Conservation (phyloP, 2,329 filamentous ascomycete species). For the Claviceps purpurea region DNA sequence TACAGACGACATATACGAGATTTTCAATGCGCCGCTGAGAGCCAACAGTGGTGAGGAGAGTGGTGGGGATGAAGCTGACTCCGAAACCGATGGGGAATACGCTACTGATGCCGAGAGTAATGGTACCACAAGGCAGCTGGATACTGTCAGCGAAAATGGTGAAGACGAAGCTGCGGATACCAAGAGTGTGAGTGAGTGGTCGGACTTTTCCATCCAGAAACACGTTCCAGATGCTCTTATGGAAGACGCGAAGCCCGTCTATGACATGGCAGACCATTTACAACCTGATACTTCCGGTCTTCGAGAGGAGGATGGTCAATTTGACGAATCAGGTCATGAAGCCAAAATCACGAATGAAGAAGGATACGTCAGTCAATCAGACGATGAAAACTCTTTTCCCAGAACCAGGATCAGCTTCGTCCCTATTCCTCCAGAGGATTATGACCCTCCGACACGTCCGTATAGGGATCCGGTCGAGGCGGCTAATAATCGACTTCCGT, state of each 20-base stretch:
- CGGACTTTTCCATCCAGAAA: conserved; percentile 66
- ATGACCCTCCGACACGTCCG: conserved; percentile 62
- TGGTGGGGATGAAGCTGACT: conserved; percentile 48
- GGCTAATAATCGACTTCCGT: conserved; percentile 84
- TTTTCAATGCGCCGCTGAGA: conserved; percentile 71
- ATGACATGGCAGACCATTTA: conserved; percentile 16
- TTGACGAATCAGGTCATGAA: conserved; percentile 4
- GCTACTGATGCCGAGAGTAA: conserved; percentile 80
- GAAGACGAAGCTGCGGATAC: conserved; percentile 40
- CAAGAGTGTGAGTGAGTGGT: conserved; percentile 70
- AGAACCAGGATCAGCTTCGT: conserved; percentile 56
- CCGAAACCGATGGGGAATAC: conserved; percentile 62
- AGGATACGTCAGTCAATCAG: conserved; percentile 29
- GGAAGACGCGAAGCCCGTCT: conserved; percentile 15
- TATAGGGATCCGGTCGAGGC: conserved; percentile 68
- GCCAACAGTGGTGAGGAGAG: conserved; percentile 24
- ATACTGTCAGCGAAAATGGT: conserved; percentile 24
- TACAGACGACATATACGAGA: conserved; percentile 93
- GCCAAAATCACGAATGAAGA: conserved; percentile 23
- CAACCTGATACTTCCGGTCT: background rate
- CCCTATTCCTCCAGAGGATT: conserved; percentile 74
- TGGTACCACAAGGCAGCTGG: conserved; percentile 57
- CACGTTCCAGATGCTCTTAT: conserved; percentile 43
- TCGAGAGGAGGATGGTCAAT: background rate
- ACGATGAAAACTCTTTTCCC: conserved; percentile 26